These are phyloP conservation scores for Fraxinus sp. DNA, from an alignment of 305 asterid genomes.

Conservation along the genomic window DNA sequence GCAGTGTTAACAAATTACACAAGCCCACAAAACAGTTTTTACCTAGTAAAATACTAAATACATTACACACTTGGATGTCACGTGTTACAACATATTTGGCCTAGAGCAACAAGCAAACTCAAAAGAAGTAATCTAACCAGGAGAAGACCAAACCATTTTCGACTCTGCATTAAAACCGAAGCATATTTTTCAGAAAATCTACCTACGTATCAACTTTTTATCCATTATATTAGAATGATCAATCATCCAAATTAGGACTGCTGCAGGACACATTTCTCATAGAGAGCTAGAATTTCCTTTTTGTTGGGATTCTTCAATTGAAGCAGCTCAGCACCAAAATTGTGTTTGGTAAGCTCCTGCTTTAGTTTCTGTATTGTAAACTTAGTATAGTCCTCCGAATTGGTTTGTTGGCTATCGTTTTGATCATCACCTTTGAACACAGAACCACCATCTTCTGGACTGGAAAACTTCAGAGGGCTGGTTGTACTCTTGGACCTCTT, in stretches of 20 bases:
- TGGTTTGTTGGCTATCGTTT: constrained; percentile 56
- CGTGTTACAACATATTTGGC: constrained; percentile 5
- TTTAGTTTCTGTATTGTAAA: constrained; percentile 64
- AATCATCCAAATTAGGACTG: constrained; percentile 30
- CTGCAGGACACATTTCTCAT: constrained; percentile 61
- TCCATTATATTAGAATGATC: neutral
- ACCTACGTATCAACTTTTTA: neutral
- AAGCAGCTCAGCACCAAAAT: constrained; percentile 73
- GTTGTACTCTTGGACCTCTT: constrained; percentile 75
- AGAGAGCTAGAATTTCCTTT: constrained; percentile 68
- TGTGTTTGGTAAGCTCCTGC: constrained; percentile 69
- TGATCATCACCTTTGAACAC: constrained; percentile 59
- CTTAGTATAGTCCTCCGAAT: constrained; percentile 60
- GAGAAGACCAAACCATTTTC: neutral
- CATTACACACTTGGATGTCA: neutral
- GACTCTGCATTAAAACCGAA: neutral
- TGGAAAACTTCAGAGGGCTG: constrained; percentile 55
- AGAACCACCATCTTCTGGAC: constrained; percentile 87
- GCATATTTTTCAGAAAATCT: neutral
- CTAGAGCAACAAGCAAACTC: constrained; percentile 12
- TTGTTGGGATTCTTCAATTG: constrained; percentile 63
- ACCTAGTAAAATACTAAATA: neutral
- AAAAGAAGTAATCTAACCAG: neutral
- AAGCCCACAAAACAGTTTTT: neutral
- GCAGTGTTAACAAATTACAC: neutral